phyloP scores from a whole-genome alignment of 208 protist species.

The Trypanosoma theileri region DNA sequence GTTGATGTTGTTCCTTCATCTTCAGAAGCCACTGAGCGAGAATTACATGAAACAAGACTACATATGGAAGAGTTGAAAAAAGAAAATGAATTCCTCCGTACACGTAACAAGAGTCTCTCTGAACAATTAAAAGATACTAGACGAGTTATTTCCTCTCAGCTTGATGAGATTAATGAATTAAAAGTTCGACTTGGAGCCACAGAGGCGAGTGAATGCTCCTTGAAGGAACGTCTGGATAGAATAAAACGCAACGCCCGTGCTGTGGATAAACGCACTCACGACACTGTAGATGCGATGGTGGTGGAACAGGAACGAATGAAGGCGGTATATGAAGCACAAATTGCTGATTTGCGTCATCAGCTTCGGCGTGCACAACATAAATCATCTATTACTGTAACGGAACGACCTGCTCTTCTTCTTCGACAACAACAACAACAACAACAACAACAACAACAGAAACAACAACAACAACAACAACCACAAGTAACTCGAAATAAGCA shows the following conservation, averaged over 20 bases:
- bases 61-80: slow-evolving; percentile 54
- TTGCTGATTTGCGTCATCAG: slow-evolving; percentile 75
- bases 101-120: slow-evolving; percentile 32
- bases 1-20: neutral
- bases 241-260: slow-evolving; percentile 37
- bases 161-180: slow-evolving; percentile 55
- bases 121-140: slow-evolving; percentile 59
- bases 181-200: slow-evolving; percentile 44
- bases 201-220: slow-evolving; percentile 36
- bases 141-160: slow-evolving; percentile 71
- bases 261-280: slow-evolving; percentile 43
- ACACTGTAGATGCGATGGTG: slow-evolving; percentile 54
- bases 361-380: slow-evolving; percentile 27
- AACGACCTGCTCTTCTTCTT: neutral
- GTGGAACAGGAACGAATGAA: slow-evolving; percentile 69
- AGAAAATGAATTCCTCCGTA: slow-evolving; percentile 63
- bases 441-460: slow-evolving; percentile 12
- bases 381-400: slow-evolving; percentile 2
- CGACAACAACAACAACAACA: slow-evolving; percentile 13
- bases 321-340: slow-evolving; percentile 68
- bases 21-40: slow-evolving; percentile 7
- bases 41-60: slow-evolving; percentile 64
- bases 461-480: neutral
- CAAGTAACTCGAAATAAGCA: neutral
- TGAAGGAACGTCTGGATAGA: slow-evolving; percentile 55